A percentile compares a stretch with the other conserved stretches of the same genome.
Conservation (phyloP, 2,329 filamentous ascomycete genomes). For the Dothideomycetidae sp. region DNA sequence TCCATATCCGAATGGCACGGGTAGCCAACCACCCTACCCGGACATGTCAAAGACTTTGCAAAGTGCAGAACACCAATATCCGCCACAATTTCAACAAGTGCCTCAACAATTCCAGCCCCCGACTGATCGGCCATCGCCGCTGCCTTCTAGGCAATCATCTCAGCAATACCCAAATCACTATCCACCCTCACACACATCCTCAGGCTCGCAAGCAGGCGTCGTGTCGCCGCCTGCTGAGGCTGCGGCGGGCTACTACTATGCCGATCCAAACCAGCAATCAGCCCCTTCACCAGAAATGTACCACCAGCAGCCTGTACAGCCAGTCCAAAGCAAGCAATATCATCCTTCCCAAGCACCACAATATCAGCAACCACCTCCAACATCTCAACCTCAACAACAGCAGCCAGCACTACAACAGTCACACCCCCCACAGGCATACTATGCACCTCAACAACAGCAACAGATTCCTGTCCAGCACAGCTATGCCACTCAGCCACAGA, state of each 20-base stretch:
- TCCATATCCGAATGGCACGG: conserved; percentile 23
- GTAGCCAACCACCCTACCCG: conserved; percentile 24
- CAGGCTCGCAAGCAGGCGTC: conserved; percentile 17
- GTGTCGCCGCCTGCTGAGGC: conserved; percentile 33
- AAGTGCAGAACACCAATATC: conserved; percentile 17
- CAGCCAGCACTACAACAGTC: conserved; percentile 16
- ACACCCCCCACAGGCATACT: conserved; percentile 12
- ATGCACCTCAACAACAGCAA: conserved; percentile 10
- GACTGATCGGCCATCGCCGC: conserved; percentile 19
- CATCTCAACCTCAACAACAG: conserved; percentile 15
- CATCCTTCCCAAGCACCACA: conserved; percentile 21
- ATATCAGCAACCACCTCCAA: conserved; percentile 15
- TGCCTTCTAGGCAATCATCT: conserved; percentile 22
- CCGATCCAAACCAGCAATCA: conserved; percentile 15
- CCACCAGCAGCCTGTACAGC: conserved; percentile 18
- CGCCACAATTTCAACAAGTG: conserved; percentile 17
- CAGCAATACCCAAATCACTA: conserved; percentile 23
- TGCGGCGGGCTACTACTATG: conserved; percentile 45
- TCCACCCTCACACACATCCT: conserved; percentile 21
- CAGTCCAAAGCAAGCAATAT: conserved; percentile 17
- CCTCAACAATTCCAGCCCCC: conserved; percentile 13
- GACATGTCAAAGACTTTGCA: conserved; percentile 24
- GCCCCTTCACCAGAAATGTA: conserved; percentile 8
- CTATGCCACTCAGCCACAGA: conserved; percentile 12
- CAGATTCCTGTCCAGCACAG: conserved; percentile 8